Evolutionary conservation across 768 basidiomycete genomes (phyloP), one percentile per base, ranked within the genome.

Genomic region (Kwoniella europaea): DNA sequence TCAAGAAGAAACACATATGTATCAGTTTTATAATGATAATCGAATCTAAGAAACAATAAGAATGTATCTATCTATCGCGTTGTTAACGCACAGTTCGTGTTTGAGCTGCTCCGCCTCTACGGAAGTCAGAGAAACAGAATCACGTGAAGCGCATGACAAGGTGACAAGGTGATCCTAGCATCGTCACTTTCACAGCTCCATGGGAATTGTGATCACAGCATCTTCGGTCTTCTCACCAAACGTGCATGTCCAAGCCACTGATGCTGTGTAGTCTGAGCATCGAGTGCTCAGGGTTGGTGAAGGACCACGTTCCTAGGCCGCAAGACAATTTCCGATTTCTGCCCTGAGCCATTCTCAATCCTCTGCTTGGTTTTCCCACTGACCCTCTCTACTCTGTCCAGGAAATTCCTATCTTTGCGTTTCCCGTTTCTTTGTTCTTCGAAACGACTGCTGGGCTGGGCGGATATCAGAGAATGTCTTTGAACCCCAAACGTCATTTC

Each of bases 401-500:
- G 35, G 16, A 10, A n/a, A 20, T 43, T 35, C 59, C 42, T 18
- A 35, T 42, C 9, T 61, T 61, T 61, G 59, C 24, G 50, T 20
- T 55, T 55, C 54, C n/a, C 24, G 54, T 22, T 20, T 55, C 20
- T 12, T 55, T 55, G 54, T 61, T n/a, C 42, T 61, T 35, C 41
- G 59, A 61, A 61, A 61, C 59, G 42, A 55, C 20, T 52, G 20
- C 57, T n/a, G 15, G 27, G 12, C 22, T n/a, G 42, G 10, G 59
- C n/a, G 22, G 41, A 44, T 18, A 42, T 42, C 35, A 44, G 18
- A 42, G 41, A 2, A 61, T 27, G 15, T 44, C 59, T 42, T 42
- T 4, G 16, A 44, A 61, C 59, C 59, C 59, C 59, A 61, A 61
- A 61, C 59, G 59, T 61, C 59, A 61, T 61, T 20, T 50, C 46